A percentile compares a stretch with the other conserved stretches of the same genome.
Evolutionary conservation across 495 filamentous ascomycete genomes (phyloP).

Genomic region (Aspergillus avenaceus): DNA sequence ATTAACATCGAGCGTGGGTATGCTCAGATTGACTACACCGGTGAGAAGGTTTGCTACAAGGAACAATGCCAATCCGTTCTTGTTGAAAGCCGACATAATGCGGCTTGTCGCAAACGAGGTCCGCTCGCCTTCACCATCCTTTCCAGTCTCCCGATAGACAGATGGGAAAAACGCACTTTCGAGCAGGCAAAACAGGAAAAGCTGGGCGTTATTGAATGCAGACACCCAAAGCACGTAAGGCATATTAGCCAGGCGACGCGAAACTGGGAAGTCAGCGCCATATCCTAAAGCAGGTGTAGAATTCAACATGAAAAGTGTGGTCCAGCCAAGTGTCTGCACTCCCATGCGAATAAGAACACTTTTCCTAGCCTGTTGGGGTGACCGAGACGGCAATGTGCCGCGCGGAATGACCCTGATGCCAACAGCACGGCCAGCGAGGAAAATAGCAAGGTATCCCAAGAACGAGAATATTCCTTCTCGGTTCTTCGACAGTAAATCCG

Average conservation of each 20-base stretch:
- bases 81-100: constrained; percentile 78
- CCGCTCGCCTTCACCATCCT: constrained; percentile 46
- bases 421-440: constrained; percentile 79
- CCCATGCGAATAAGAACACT: constrained; percentile 57
- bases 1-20: constrained; percentile 71
- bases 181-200: constrained; percentile 70
- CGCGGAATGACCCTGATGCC: constrained; percentile 76
- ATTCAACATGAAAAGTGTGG: constrained; percentile 57
- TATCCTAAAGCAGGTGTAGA: constrained; percentile 66
- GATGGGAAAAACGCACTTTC: constrained; percentile 75
- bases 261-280: constrained; percentile 62
- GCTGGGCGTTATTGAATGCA: constrained; percentile 78
- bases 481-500: constrained; percentile 77
- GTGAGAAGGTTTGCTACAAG: constrained; percentile 85
- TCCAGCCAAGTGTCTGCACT: constrained; percentile 62
- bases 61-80: constrained; percentile 84
- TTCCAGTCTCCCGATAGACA: constrained; percentile 52
- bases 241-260: constrained; percentile 85
- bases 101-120: constrained; percentile 70
- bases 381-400: constrained; percentile 32
- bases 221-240: constrained; percentile 91
- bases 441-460: constrained; percentile 89
- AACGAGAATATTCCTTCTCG: constrained; percentile 93
- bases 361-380: constrained; percentile 38
- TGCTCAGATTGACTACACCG: constrained; percentile 78